Conservation (phyloP, 2,329 filamentous ascomycete species). For the Cadophora malorum region DNA sequence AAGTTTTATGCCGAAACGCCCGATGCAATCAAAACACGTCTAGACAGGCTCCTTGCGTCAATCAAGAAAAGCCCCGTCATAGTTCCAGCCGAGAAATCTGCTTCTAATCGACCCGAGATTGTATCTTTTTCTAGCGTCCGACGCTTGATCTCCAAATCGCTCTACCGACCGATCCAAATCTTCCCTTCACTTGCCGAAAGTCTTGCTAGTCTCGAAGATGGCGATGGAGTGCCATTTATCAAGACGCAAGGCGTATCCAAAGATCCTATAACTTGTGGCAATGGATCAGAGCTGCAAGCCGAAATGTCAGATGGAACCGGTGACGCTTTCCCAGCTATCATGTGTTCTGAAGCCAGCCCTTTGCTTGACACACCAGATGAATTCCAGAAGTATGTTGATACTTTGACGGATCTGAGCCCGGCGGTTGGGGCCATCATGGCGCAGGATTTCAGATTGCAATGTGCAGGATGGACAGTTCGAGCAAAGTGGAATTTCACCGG, state of each 20-base stretch:
- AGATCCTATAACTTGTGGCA: background rate
- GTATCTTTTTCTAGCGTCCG: slow-evolving; percentile 4
- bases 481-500: slow-evolving; percentile 38
- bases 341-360: slow-evolving; percentile 6
- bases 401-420: background rate
- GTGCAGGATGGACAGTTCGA: slow-evolving; percentile 42
- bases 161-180: background rate
- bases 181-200: background rate
- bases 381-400: slow-evolving; percentile 17
- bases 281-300: background rate
- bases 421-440: background rate
- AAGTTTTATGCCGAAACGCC: slow-evolving; percentile 34
- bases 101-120: slow-evolving; percentile 2
- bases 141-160: background rate
- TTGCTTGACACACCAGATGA: background rate
- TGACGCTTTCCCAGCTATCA: slow-evolving; percentile 14
- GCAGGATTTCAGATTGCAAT: slow-evolving; percentile 24
- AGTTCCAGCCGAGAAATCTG: background rate
- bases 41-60: background rate
- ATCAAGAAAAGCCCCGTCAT: slow-evolving; percentile 7
- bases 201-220: slow-evolving; percentile 5
- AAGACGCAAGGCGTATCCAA: slow-evolving; percentile 3
- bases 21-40: slow-evolving; percentile 26
- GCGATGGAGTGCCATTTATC: slow-evolving; percentile 1
- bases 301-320: background rate